phyloP scores from a whole-genome alignment of 2,329 filamentous ascomycete species.

The Bipolaris gigantea region DNA sequence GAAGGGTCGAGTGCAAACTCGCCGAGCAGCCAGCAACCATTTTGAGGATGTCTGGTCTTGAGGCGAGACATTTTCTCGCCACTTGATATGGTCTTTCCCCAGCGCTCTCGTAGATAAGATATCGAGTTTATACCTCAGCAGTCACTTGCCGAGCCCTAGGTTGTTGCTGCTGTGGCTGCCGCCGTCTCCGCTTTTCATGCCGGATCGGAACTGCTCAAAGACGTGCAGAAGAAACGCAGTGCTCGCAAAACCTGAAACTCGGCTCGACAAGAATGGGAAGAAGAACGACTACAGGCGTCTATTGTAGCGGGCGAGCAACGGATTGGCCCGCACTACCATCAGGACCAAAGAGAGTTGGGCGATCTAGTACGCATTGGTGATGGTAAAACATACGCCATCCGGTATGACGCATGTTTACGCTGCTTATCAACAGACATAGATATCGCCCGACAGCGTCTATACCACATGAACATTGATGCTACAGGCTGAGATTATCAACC shows the following conservation, averaged over 20 bases:
- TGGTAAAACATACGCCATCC: slow-evolving; percentile 31
- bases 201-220: slow-evolving; percentile 44
- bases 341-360: slow-evolving; percentile 42
- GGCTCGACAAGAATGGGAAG: slow-evolving; percentile 36
- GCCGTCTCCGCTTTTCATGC: slow-evolving; percentile 49
- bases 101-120: not conserved
- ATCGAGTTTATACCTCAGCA: not conserved
- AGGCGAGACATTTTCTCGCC: slow-evolving; percentile 24
- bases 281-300: slow-evolving; percentile 45
- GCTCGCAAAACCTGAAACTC: slow-evolving; percentile 31
- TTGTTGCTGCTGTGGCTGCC: slow-evolving; percentile 48
- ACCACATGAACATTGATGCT: slow-evolving; percentile 46
- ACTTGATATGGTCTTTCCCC: no score
- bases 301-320: slow-evolving; percentile 43
- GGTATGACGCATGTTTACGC: slow-evolving; percentile 9
- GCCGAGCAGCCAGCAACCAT: not conserved
- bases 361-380: slow-evolving; percentile 45
- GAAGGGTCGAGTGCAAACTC: not conserved
- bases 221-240: slow-evolving; percentile 40
- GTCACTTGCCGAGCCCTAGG: slow-evolving; percentile 23
- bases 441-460: slow-evolving; percentile 41
- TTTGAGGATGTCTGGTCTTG: slow-evolving; percentile 30
- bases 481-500: slow-evolving; percentile 46
- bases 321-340: slow-evolving; percentile 38
- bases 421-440: slow-evolving; percentile 23